phyloP scores from a whole-genome alignment of 805 yeast species.

The Brettanomyces bruxellensis region DNA sequence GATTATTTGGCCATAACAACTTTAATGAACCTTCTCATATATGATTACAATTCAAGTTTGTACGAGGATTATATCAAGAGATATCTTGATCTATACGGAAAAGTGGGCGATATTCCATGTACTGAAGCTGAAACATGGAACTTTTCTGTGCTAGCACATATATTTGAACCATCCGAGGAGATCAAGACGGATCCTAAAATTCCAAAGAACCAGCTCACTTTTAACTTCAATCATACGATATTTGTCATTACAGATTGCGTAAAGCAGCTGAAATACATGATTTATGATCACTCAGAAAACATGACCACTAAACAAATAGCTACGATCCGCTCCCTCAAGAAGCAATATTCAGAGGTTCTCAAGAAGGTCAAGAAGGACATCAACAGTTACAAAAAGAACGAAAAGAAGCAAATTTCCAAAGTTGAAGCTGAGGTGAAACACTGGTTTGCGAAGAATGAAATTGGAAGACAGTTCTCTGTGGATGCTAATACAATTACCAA shows the following conservation, averaged over 20 bases:
- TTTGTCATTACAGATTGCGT: conserved; percentile 15
- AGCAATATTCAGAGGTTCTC: conserved; percentile 1
- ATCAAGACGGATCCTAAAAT: conserved; percentile 5
- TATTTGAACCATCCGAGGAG: conserved; percentile 3
- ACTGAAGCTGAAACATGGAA: conserved; percentile 31
- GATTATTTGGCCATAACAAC: conserved; percentile 28
- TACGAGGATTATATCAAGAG: conserved; percentile 14
- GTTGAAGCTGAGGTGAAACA: not conserved
- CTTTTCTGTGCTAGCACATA: conserved; percentile 9
- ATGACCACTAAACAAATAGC: too few species aligned
- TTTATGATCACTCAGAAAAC: not conserved
- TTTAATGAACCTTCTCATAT: conserved; percentile 32
- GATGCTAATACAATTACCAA: not conserved
- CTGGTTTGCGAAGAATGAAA: not conserved
- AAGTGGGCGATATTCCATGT: conserved; percentile 10
- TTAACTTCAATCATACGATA: conserved; percentile 16
- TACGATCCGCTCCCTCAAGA: not conserved
- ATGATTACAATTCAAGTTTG: conserved; percentile 20
- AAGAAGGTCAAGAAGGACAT: not conserved
- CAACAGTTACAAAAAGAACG: not conserved
- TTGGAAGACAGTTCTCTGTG: not conserved
- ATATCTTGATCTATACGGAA: conserved; percentile 6
- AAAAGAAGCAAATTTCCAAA: not conserved
- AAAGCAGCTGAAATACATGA: conserved; percentile 9
- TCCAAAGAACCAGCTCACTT: conserved; percentile 11